A percentile compares a stretch with the other conserved stretches of the same genome.
phyloP scores from a whole-genome alignment of 176 grass and related monocot species.

The Microstegium vimineum region DNA sequence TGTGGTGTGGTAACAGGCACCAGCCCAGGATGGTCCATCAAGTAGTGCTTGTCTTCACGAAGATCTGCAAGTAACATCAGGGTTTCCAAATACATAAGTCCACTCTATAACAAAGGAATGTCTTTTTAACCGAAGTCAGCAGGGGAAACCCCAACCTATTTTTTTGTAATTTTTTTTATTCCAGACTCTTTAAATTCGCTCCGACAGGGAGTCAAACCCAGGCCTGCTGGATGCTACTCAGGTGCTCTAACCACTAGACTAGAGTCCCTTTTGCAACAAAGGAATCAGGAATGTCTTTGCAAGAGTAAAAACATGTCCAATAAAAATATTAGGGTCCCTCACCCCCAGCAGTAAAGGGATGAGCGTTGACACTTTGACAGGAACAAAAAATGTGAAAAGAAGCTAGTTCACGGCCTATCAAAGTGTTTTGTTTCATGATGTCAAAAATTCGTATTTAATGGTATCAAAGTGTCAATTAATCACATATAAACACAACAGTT shows the following conservation, averaged over 20 bases:
- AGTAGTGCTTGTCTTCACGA: constrained; percentile 97
- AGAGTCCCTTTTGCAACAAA: too few species aligned
- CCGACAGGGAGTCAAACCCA: too few species aligned
- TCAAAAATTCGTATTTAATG: not conserved
- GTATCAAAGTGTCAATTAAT: not conserved
- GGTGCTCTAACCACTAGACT: too few species aligned
- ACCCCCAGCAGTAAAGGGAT: not conserved
- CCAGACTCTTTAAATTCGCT: too few species aligned
- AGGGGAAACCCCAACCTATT: too few species aligned
- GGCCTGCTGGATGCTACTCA: too few species aligned
- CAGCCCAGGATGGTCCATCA: constrained; percentile 93
- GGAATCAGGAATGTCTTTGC: not conserved
- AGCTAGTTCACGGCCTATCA: not conserved
- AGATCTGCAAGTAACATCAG: constrained; percentile 63
- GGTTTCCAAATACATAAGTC: constrained; percentile 4
- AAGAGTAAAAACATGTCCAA: not conserved
- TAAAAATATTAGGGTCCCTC: not conserved
- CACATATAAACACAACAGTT: not conserved
- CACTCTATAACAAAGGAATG: not conserved
- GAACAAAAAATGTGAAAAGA: not conserved
- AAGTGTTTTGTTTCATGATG: not conserved
- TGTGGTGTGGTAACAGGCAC: constrained; percentile 86
- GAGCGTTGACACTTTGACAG: not conserved
- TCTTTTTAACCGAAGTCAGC: too few species aligned
- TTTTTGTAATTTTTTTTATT: too few species aligned